A percentile compares a stretch with the other conserved stretches of the same genome.
phyloP scores from a whole-genome alignment of 306 rosid genomes.

The Pyrus pyrifolia region DNA sequence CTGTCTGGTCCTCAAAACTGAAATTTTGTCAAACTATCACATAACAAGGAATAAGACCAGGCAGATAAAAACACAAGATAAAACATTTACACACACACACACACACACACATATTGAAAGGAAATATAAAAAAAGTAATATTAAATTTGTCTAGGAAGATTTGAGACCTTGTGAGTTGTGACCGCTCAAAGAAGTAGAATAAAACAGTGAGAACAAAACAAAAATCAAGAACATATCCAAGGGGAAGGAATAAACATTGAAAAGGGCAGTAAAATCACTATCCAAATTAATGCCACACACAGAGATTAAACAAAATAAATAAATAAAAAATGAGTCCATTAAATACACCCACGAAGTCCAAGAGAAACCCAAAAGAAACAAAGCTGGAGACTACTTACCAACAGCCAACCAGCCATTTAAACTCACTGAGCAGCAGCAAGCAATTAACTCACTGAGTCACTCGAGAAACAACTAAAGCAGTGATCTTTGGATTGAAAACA shows the following conservation, averaged over 20 bases:
- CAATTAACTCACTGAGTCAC: not conserved
- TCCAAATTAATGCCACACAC: conserved; percentile 26
- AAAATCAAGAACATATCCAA: conserved; percentile 60
- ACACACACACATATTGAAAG: not conserved
- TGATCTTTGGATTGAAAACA: not conserved
- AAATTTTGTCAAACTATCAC: conserved; percentile 23
- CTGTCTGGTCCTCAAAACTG: conserved; percentile 41
- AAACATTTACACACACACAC: not conserved
- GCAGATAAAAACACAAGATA: conserved; percentile 34
- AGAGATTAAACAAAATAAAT: not conserved
- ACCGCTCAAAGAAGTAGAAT: conserved; percentile 24
- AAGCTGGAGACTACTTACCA: conserved; percentile 20
- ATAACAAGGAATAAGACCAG: conserved; percentile 36
- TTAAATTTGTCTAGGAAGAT: conserved; percentile 21
- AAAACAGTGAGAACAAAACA: conserved; percentile 57
- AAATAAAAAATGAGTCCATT: conserved; percentile 3
- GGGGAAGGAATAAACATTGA: conserved; percentile 74
- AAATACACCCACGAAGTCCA: conserved; percentile 16
- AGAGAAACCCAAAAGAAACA: conserved; percentile 4
- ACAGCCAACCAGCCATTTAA: conserved; percentile 23
- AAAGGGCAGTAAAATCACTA: conserved; percentile 59
- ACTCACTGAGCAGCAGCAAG: not conserved
- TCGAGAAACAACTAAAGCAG: not conserved
- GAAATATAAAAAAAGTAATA: conserved; percentile 4
- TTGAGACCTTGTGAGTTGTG: conserved; percentile 17